phyloP scores from a whole-genome alignment of 176 grass and related monocot genomes.

The Aegilops sharonensis region DNA sequence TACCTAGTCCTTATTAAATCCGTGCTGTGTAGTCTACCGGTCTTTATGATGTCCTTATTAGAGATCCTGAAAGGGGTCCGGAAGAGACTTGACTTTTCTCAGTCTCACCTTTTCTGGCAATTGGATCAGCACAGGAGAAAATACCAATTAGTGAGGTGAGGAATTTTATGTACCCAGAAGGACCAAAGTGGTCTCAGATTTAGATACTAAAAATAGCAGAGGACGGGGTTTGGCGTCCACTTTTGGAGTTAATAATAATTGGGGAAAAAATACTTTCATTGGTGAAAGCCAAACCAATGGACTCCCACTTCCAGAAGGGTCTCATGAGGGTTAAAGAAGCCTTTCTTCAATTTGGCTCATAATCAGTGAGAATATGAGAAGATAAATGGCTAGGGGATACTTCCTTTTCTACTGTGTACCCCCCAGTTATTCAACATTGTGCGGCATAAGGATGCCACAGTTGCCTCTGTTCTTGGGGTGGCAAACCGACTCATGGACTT shows the following conservation, averaged over 20 bases:
- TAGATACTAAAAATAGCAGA: neutral
- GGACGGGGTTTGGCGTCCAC: neutral
- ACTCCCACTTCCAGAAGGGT: neutral
- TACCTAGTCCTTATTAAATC: neutral
- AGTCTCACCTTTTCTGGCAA: neutral
- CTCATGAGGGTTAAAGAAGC: neutral
- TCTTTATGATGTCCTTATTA: neutral
- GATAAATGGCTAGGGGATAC: neutral
- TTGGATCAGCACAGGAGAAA: neutral
- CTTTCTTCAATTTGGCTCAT: neutral
- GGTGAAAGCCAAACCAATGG: neutral
- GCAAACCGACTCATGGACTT: neutral
- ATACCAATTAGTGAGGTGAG: neutral
- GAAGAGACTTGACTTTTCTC: neutral
- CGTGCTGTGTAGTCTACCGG: neutral
- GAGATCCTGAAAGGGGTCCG: neutral
- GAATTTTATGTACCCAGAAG: neutral
- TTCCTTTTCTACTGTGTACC: neutral
- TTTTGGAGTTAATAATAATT: neutral
- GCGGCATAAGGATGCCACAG: neutral
- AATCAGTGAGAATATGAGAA: neutral
- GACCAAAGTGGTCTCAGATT: neutral
- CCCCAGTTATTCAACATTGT: neutral
- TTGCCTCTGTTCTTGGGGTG: neutral
- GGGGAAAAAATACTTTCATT: neutral